phyloP scores from a whole-genome alignment of 1,284 basidiomycete species.

The Salmacisia buchloeana region DNA sequence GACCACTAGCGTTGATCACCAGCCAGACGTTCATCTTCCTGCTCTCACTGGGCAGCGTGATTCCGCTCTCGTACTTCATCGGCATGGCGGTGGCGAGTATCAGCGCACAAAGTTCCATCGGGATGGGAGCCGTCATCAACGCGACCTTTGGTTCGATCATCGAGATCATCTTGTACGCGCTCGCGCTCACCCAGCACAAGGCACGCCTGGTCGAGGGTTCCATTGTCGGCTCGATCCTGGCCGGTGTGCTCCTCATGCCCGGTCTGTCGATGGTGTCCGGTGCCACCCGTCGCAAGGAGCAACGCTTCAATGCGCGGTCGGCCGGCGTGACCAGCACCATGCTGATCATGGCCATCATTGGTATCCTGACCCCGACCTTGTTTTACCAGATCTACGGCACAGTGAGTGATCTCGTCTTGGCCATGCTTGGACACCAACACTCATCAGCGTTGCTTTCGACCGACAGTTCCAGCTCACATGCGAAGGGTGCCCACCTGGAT shows the following conservation, averaged over 20 bases:
- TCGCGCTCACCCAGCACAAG: slow-evolving; percentile 82
- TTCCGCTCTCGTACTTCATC: slow-evolving; percentile 97
- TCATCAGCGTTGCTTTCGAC: slow-evolving; percentile 4
- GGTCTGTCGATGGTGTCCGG: slow-evolving; percentile 95
- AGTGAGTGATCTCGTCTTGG: too few relatives aligned
- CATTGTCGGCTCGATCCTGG: slow-evolving; percentile 86
- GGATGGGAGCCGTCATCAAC: slow-evolving; percentile 99
- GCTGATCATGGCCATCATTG: slow-evolving; percentile 99
- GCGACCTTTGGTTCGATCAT: slow-evolving; percentile 98
- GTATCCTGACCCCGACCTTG: slow-evolving; percentile 86
- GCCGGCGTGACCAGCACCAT: slow-evolving; percentile 98
- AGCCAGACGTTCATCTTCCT: slow-evolving; percentile 77
- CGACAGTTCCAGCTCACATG: slow-evolving; percentile 87
- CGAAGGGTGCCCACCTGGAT: slow-evolving; percentile 68
- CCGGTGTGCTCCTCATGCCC: slow-evolving; percentile 94
- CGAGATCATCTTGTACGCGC: slow-evolving; percentile 88
- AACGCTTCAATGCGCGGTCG: slow-evolving; percentile 94
- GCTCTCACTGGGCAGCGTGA: slow-evolving; percentile 80
- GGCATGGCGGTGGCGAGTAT: slow-evolving; percentile 99
- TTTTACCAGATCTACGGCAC: slow-evolving; percentile 99
- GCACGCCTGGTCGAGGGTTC: slow-evolving; percentile 93
- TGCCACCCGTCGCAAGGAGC: slow-evolving; percentile 84
- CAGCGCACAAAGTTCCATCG: slow-evolving; percentile 93
- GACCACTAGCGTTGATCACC: slow-evolving; percentile 66
- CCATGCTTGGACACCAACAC: background rate